Base-by-base conservation (phyloP, 805 yeast species). In the Pichia kluyveri region DNA sequence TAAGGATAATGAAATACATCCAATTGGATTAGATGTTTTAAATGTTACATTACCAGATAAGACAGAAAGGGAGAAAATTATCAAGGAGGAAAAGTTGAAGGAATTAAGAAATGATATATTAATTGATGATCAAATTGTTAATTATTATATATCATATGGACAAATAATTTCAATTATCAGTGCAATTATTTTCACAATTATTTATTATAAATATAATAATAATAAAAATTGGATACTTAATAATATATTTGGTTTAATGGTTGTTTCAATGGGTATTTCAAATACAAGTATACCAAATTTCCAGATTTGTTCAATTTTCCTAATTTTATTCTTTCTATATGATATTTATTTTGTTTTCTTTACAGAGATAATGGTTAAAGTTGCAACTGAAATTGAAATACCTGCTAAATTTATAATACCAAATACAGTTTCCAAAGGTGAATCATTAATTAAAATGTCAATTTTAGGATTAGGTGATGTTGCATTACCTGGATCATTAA, bases 321-420 rank as follows among this genome's bases (percentile, higher is more conserved):
- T 83, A 26, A 49, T 55, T 3, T 75, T 75, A 2, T 69, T 83
- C 40, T 80, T 82, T 55, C 53, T 75, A 39, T 83, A 82, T 60
- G 89, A 83, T 58, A 69, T 80, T 39, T 80, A 73, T 59, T 83
- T 83, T 63, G 89, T 83, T 1, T 83, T 81, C 61, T 77, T 73
- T 5, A 72, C 85, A 0, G 70, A 73, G 34, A 68, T 80, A 6
- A 83, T 83, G 89, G 67, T 71, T 38, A 69, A 77, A 1, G 88
- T 82, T 18, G 88, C 87, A 8, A 69, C 72, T 2, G 58, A 59
- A 8, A 54, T 82, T 23, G 75, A 77, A 4, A 66, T 76, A n/a
- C 88, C 88, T 1, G 67, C 72, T 42, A 77, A 75, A 52, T 48
- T 77, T 27, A 50, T 68, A 8, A 59, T 78, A 18, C 83, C 83